Percentiles rank a stretch among this genome's conserved stretches.
phyloP scores from a whole-genome alignment of 73 alveolate species.

The Paramecium biaurelia region DNA sequence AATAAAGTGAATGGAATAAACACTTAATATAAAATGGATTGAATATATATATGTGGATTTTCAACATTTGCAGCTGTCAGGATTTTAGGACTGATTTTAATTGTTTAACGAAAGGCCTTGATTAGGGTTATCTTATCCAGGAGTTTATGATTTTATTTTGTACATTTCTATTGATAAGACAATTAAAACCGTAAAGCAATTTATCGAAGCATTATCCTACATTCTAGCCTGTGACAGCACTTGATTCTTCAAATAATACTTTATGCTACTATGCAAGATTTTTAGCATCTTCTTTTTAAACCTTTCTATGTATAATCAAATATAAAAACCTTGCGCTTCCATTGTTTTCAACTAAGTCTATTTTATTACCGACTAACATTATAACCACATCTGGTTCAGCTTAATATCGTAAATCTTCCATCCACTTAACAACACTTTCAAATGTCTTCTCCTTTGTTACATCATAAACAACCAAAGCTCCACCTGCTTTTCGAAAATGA shows the following conservation, averaged over 20 bases:
- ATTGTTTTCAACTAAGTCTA: slow-evolving; percentile 84
- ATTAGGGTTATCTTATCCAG: neutral
- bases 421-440: slow-evolving; percentile 79
- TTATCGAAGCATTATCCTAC: slow-evolving; percentile 88
- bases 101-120: neutral
- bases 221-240: slow-evolving; percentile 86
- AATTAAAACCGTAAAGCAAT: slow-evolving; percentile 77
- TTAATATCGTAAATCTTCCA: slow-evolving; percentile 75
- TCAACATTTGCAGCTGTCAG: slow-evolving; percentile 38
- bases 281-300: slow-evolving; percentile 81
- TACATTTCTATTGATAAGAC: neutral
- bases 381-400: slow-evolving; percentile 97
- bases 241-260: slow-evolving; percentile 86
- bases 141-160: neutral
- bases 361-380: slow-evolving; percentile 94
- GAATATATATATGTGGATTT: neutral
- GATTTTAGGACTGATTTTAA: neutral
- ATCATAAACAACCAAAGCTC: slow-evolving; percentile 87
- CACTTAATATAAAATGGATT: neutral
- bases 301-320: slow-evolving; percentile 72
- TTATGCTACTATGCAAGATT: slow-evolving; percentile 83
- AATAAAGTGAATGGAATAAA: neutral
- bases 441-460: slow-evolving; percentile 78
- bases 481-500: slow-evolving; percentile 85
- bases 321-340: slow-evolving; percentile 59